Evolutionary conservation across 257 asterid species (phyloP), one percentile per base, ranked within the genome.

Genomic region (Solanum pinnatisectum): DNA sequence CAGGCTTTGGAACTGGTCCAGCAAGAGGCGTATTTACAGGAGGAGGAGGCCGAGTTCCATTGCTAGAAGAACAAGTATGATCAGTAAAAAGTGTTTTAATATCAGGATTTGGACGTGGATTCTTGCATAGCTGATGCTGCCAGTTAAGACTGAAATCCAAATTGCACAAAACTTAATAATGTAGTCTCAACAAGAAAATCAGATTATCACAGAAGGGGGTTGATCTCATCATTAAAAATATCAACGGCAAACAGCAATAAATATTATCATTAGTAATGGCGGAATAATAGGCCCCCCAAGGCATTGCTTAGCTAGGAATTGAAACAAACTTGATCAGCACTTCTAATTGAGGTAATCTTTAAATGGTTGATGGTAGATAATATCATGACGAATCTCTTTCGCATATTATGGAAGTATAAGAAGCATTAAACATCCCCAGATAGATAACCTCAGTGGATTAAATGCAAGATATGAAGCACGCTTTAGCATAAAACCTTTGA

Each of bases 71-170:
- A 89, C 99, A 96, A 27, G 96, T 90, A 90, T 96, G 99, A 91
- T 96, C 98, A 12, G 93, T 92, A 90, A 96, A 95, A 82, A 95
- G 95, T 77, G 99, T 96, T 92, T 96, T 95, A 88, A 96, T 96
- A 91, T 96, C 99, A 77, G 98, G 99, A 86, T 95, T 96, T 74
- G 98, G 95, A 27, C 98, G 98, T 59, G 99, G 99, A 87, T 95
- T 96, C 96, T 96, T 96, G 93, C 99, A 96, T 84, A 96, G 98
- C 88, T 96, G 99, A 88, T 96, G 99, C 91, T 96, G 99, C 98
- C 99, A 96, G 91, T 96, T 96, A 83, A 96, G 95, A 90, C 98
- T 96, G 95, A 87, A 93, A 91, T 87, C 25, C 79, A 88, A 88
- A 87, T 84, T 71, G 85, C 77, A 89, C 39, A 52, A 44, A 89